A percentile compares a stretch with the other conserved stretches of the same genome.
These are phyloP conservation scores for Lentinula detonsa DNA, from an alignment of 768 basidiomycete genomes.

Conservation along the genomic window DNA sequence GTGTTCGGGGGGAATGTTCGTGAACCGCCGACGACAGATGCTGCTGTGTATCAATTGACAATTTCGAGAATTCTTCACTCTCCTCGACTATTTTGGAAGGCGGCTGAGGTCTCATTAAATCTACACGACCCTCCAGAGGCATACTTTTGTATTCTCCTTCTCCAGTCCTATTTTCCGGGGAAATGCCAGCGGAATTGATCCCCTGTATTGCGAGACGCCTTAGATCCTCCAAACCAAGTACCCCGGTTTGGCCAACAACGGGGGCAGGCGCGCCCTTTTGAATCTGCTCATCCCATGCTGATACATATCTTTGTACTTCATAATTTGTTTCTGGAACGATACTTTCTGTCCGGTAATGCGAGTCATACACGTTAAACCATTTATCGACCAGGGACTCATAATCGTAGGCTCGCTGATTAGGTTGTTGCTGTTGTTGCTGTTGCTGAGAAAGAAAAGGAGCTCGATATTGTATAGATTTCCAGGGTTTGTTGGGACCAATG, in stretches of 20 bases:
- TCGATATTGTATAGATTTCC: slow-evolving; percentile 71
- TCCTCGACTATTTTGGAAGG: slow-evolving; percentile 10
- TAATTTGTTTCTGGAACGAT: slow-evolving; percentile 41
- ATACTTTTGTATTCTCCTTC: slow-evolving; percentile 76
- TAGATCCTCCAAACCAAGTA: slow-evolving; percentile 60
- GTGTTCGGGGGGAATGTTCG: slow-evolving; percentile 42
- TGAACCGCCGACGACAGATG: neutral
- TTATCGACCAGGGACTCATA: slow-evolving; percentile 80
- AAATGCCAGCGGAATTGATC: slow-evolving; percentile 25
- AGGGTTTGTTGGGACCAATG: slow-evolving; percentile 95
- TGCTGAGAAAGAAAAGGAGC: slow-evolving; percentile 43
- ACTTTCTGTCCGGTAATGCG: slow-evolving; percentile 65
- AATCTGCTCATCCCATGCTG: slow-evolving; percentile 63
- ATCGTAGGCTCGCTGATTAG: slow-evolving; percentile 52
- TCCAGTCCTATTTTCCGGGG: slow-evolving; percentile 19
- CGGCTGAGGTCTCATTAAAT: slow-evolving; percentile 66
- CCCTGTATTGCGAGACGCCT: slow-evolving; percentile 58
- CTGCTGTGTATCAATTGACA: neutral
- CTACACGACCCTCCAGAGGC: slow-evolving; percentile 84
- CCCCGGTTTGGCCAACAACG: slow-evolving; percentile 18
- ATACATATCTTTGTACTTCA: slow-evolving; percentile 59
- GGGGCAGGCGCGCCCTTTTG: slow-evolving; percentile 13
- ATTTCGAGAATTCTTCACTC: slow-evolving; percentile 6
- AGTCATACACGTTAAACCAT: slow-evolving; percentile 91
- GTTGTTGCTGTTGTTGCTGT: slow-evolving; percentile 23